A percentile compares a stretch with the other conserved stretches of the same genome.
phyloP scores from a whole-genome alignment of 345 rosid genomes.

The Murraya koenigii region DNA sequence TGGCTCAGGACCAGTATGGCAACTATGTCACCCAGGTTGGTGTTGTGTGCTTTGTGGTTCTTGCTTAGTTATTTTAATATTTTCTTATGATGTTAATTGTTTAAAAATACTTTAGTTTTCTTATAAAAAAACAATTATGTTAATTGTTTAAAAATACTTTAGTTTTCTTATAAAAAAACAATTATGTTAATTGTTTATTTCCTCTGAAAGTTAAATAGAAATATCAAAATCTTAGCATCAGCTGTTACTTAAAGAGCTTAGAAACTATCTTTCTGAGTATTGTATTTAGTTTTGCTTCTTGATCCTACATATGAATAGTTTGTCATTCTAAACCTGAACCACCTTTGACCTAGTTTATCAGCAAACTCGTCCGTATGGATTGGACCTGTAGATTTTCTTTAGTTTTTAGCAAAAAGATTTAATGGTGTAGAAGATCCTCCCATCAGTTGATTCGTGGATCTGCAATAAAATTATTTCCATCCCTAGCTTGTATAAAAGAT shows the following conservation, averaged over 20 bases:
- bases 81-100: not conserved
- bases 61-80: constrained; percentile 5
- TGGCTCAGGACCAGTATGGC: constrained; percentile 97
- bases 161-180: no score
- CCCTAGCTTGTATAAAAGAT: not conserved
- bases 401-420: not conserved
- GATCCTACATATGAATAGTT: not conserved
- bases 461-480: not conserved
- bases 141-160: not conserved
- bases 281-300: not conserved
- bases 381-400: not conserved
- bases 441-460: not conserved
- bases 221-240: not conserved
- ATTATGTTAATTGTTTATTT: not conserved
- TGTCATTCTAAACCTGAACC: not conserved
- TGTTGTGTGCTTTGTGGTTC: not conserved
- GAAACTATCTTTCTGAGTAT: not conserved
- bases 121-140: no score
- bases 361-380: not conserved
- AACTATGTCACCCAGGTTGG: constrained; percentile 97
- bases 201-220: not conserved
- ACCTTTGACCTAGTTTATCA: not conserved
- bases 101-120: not conserved
- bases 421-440: not conserved
- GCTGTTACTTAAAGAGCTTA: not conserved